These are phyloP conservation scores for Nigrospora osmanthi DNA, from an alignment of 2,329 filamentous ascomycete genomes.

Conservation along the genomic window DNA sequence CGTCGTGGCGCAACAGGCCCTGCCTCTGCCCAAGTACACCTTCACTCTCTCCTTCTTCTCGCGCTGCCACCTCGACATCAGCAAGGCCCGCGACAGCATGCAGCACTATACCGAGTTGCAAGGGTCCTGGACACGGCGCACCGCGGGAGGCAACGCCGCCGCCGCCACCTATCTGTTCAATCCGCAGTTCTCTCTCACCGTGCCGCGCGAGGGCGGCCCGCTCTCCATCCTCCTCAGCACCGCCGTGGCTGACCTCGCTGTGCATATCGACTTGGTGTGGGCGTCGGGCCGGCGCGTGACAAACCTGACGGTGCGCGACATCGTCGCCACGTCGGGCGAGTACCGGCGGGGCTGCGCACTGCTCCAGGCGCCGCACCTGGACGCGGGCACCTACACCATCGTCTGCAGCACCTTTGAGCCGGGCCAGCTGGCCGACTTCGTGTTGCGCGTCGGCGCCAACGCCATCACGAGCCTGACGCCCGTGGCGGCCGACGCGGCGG, in stretches of 20 bases:
- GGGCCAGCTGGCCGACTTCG: slow-evolving; percentile 67
- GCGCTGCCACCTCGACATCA: slow-evolving; percentile 50
- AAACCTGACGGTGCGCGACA: slow-evolving; percentile 63
- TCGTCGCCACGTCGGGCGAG: slow-evolving; percentile 78
- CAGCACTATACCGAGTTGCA: slow-evolving; percentile 47
- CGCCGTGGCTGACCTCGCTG: slow-evolving; percentile 55
- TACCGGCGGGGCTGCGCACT: slow-evolving; percentile 76
- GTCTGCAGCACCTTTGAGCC: slow-evolving; percentile 88
- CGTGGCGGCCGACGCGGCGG: slow-evolving; percentile 67
- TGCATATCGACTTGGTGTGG: slow-evolving; percentile 82
- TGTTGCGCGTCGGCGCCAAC: slow-evolving; percentile 64
- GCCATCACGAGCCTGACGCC: slow-evolving; percentile 44
- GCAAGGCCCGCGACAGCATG: slow-evolving; percentile 53
- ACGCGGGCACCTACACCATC: slow-evolving; percentile 72
- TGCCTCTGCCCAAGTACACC: slow-evolving; percentile 66
- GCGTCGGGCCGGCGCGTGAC: slow-evolving; percentile 65
- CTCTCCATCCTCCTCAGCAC: slow-evolving; percentile 71
- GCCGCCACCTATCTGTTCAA: slow-evolving; percentile 74
- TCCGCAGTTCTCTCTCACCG: slow-evolving; percentile 69
- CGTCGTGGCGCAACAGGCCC: slow-evolving; percentile 70
- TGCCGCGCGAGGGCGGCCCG: slow-evolving; percentile 44
- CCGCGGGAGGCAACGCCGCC: slow-evolving; percentile 77
- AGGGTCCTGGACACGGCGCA: slow-evolving; percentile 68
- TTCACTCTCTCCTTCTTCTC: slow-evolving; percentile 86
- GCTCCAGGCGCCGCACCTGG: slow-evolving; percentile 52